Percentiles rank a stretch among this genome's conserved stretches.
Conservation (phyloP, 345 rosid species). For the Eucalyptus erythrocorys region DNA sequence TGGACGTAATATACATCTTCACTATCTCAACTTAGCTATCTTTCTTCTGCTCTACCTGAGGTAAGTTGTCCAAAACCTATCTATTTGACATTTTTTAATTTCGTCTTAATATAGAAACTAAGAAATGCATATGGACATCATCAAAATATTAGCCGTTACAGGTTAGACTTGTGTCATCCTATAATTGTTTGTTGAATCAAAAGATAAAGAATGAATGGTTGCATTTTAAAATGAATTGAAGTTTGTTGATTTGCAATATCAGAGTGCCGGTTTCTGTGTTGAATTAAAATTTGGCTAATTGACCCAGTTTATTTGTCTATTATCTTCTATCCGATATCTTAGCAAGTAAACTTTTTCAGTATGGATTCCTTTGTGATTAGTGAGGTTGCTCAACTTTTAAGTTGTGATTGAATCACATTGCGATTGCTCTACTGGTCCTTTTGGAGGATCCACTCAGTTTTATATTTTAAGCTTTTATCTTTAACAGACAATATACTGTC, state of each 20-base stretch:
- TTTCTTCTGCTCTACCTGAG: slow-evolving; percentile 91
- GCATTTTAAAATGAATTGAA: not conserved
- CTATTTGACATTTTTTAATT: not conserved
- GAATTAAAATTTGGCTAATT: not conserved
- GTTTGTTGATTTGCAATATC: not conserved
- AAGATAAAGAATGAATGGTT: not conserved
- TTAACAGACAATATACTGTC: not conserved
- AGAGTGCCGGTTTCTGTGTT: not conserved
- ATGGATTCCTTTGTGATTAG: not conserved
- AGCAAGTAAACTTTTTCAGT: not conserved
- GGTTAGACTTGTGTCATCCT: not conserved
- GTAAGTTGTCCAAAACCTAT: slow-evolving; percentile 9
- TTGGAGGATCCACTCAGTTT: not conserved
- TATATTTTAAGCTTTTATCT: not conserved
- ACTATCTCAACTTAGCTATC: slow-evolving; percentile 32
- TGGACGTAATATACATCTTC: slow-evolving; percentile 11
- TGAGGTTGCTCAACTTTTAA: not conserved
- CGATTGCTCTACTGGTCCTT: not conserved
- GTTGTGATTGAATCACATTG: not conserved
- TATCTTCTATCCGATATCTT: not conserved
- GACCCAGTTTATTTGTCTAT: not conserved
- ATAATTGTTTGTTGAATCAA: not conserved
- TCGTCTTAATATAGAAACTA: not conserved
- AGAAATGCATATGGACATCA: not conserved
- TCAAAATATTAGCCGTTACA: not conserved